Percentiles rank a stretch among this genome's conserved stretches.
Evolutionary conservation across 176 grass and related monocot genomes (phyloP).

Genomic region (Hordeum marinum): DNA sequence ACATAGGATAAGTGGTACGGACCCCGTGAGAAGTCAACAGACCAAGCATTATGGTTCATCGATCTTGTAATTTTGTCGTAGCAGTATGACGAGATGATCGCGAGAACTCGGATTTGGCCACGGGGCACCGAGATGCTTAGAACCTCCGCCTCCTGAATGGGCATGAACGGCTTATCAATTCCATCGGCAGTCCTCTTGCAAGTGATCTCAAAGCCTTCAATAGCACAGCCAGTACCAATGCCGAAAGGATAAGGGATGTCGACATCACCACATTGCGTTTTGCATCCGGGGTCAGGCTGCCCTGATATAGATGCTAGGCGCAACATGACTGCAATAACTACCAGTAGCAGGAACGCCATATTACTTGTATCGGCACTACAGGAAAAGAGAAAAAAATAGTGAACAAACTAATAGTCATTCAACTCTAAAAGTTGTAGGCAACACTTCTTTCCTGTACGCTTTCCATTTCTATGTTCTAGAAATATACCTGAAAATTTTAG

Average conservation of each 20-base stretch:
- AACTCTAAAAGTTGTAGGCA: no score
- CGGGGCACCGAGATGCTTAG: not conserved
- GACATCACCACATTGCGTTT: not conserved
- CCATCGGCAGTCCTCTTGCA: not conserved
- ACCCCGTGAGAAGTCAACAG: not conserved
- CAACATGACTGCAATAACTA: not conserved
- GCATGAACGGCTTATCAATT: not conserved
- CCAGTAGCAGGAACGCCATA: not conserved
- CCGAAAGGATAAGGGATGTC: constrained; percentile 19
- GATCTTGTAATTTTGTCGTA: not conserved
- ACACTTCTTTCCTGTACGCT: not conserved
- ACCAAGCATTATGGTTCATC: fast-evolving
- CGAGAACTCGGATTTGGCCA: not conserved
- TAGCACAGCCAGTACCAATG: not conserved
- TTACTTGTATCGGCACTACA: not conserved
- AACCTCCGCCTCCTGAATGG: not conserved
- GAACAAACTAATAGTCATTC: not conserved
- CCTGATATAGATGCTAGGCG: not conserved
- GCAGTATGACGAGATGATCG: not conserved
- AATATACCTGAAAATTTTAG: no score
- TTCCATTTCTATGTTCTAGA: not conserved
- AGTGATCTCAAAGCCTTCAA: not conserved
- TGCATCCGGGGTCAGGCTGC: not conserved
- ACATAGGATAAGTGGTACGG: not conserved
- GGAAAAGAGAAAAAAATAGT: not conserved